A percentile compares a stretch with the other conserved stretches of the same genome.
Evolutionary conservation across 1,284 basidiomycete genomes (phyloP).

Genomic region (Heterobasidion parviporum): DNA sequence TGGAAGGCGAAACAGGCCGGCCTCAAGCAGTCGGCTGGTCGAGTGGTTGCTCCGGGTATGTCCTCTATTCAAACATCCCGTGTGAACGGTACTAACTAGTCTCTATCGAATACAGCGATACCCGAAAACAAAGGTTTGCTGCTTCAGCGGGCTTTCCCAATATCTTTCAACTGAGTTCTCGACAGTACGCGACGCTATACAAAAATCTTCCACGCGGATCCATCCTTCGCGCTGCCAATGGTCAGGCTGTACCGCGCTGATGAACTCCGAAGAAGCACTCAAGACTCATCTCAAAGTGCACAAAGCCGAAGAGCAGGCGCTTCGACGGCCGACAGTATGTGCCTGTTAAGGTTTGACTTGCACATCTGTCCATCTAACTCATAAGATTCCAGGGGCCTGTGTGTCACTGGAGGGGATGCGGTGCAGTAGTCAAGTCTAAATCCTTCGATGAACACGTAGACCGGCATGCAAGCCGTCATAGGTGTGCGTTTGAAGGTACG

Average conservation of each 20-base stretch:
- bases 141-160: background rate
- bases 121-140: background rate
- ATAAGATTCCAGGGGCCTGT: background rate
- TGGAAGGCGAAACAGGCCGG: slow-evolving; percentile 8
- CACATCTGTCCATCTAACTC: background rate
- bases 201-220: background rate
- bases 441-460: slow-evolving; percentile 5
- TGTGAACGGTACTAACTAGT: background rate
- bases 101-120: background rate
- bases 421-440: slow-evolving; percentile 6
- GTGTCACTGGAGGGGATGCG: slow-evolving; percentile 3
- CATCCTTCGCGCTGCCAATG: slow-evolving; percentile 37
- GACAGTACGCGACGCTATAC: background rate
- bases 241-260: slow-evolving; percentile 42
- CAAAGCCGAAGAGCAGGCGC: slow-evolving; percentile 23
- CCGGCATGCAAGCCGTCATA: slow-evolving; percentile 5
- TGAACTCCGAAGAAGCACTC: slow-evolving; percentile 46
- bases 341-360: background rate
- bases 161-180: background rate
- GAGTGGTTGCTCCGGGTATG: slow-evolving; percentile 3
- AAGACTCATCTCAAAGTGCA: slow-evolving; percentile 45
- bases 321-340: slow-evolving; percentile 6
- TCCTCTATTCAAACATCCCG: background rate
- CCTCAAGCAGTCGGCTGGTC: slow-evolving; percentile 4
- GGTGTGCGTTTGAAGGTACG: slow-evolving; percentile 10